A percentile compares a stretch with the other conserved stretches of the same genome.
phyloP scores from a whole-genome alignment of 2,329 filamentous ascomycete species.

The Dactylellina haptotyla region DNA sequence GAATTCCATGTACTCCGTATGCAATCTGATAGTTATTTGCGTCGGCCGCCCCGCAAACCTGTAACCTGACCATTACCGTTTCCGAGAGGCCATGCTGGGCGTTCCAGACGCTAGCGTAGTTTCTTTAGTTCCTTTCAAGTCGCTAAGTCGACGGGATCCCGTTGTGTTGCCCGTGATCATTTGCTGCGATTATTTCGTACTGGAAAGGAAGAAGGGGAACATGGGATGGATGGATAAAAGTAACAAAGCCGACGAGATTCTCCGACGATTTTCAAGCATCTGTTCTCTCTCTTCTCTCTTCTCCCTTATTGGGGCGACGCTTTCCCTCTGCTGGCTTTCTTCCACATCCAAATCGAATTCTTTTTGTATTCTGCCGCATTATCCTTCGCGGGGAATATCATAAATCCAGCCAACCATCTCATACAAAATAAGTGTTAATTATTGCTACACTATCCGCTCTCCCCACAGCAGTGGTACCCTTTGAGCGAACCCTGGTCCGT shows the following conservation, averaged over 20 bases:
- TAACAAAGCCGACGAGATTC: conserved; percentile 17
- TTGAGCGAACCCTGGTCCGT: not conserved
- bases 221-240: conserved; percentile 4
- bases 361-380: conserved; percentile 9
- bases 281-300: no score
- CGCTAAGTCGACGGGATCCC: conserved; percentile 39
- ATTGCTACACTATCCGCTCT: no score
- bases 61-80: conserved; percentile 46
- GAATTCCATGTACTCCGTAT: not conserved
- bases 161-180: conserved; percentile 50
- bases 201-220: no score
- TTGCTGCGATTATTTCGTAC: not conserved
- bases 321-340: not conserved
- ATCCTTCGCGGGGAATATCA: not conserved
- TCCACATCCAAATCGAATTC: no score
- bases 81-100: conserved; percentile 25
- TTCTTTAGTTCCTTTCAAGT: no score
- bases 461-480: no score
- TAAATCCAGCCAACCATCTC: conserved; percentile 1
- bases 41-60: conserved; percentile 15
- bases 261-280: not conserved
- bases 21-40: not conserved
- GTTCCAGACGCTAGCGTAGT: conserved; percentile 27
- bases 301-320: not conserved
- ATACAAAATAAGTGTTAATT: not conserved